A percentile compares a stretch with the other conserved stretches of the same genome.
phyloP scores from a whole-genome alignment of 331 rosid genomes.

The Ulmus americana region DNA sequence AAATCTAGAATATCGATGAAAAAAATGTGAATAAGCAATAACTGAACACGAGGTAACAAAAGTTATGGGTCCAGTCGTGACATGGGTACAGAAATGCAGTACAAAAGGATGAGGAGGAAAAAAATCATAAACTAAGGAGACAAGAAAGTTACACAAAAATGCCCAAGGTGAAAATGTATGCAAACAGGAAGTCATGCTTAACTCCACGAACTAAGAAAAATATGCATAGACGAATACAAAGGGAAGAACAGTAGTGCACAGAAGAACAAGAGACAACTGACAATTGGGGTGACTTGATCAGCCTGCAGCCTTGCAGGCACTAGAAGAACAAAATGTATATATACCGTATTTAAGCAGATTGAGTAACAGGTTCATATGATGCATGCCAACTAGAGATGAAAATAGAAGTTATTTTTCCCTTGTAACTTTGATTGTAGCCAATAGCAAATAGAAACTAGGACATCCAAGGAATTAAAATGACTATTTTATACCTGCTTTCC shows the following conservation, averaged over 20 bases:
- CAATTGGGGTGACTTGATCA: neutral
- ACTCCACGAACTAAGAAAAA: neutral
- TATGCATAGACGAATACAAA: neutral
- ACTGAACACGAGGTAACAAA: neutral
- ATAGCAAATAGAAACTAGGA: conserved; percentile 1
- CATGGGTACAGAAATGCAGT: neutral
- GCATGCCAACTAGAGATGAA: neutral
- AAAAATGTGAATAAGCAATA: neutral
- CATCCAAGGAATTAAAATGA: neutral
- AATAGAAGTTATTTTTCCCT: neutral
- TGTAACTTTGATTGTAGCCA: neutral
- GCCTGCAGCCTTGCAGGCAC: too few species aligned
- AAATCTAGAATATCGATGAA: neutral
- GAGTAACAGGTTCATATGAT: neutral
- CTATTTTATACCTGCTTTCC: conserved; percentile 70
- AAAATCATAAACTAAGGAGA: neutral
- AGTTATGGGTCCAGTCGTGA: too few species aligned
- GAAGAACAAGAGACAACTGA: neutral
- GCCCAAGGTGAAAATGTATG: neutral
- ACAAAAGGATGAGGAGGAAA: neutral
- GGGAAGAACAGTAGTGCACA: neutral
- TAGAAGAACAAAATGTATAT: too few species aligned
- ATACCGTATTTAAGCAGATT: neutral
- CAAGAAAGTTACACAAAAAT: neutral
- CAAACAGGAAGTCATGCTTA: neutral